Evolutionary conservation across 495 filamentous ascomycete genomes (phyloP).

Genomic region (Apodospora peruviana): DNA sequence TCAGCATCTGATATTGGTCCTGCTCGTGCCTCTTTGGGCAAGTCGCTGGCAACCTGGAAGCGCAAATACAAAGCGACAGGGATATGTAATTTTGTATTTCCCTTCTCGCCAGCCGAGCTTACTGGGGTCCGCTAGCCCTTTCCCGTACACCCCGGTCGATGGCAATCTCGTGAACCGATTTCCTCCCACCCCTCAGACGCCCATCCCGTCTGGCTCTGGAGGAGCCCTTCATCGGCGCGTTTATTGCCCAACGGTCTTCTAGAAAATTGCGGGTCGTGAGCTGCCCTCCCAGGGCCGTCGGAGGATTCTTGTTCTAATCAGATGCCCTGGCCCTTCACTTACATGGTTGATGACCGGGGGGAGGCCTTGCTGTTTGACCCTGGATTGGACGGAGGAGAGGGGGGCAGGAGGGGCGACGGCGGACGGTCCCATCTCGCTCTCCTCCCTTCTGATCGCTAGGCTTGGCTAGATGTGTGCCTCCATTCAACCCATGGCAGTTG

Average conservation of each 20-base stretch:
- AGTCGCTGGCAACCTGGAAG: neutral
- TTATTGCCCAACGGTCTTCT: conserved; percentile 44
- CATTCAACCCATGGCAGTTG: conserved; percentile 6
- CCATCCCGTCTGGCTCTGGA: conserved; percentile 31
- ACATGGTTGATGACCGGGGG: conserved; percentile 19
- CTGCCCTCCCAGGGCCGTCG: conserved; percentile 27
- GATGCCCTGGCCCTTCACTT: conserved; percentile 24
- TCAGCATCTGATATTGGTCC: conserved; percentile 22
- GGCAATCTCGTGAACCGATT: conserved; percentile 33
- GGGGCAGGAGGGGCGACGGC: conserved; percentile 8
- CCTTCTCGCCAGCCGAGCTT: conserved; percentile 41
- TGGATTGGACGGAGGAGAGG: conserved; percentile 24
- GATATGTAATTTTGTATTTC: conserved; percentile 19
- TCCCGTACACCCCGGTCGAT: conserved; percentile 24
- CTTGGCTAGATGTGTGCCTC: conserved; percentile 20
- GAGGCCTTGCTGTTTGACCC: conserved; percentile 16
- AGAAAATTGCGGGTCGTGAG: conserved; percentile 37
- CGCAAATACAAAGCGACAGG: neutral
- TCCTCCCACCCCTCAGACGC: conserved; percentile 17
- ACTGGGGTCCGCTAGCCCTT: conserved; percentile 26
- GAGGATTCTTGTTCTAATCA: conserved; percentile 46
- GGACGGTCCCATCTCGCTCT: conserved; percentile 8
- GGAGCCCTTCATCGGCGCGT: conserved; percentile 31
- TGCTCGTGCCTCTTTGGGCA: conserved; percentile 7
- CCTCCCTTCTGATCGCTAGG: conserved; percentile 16